Evolutionary conservation across 2,329 filamentous ascomycete genomes (phyloP).

Genomic region (Alternaria conjuncta): DNA sequence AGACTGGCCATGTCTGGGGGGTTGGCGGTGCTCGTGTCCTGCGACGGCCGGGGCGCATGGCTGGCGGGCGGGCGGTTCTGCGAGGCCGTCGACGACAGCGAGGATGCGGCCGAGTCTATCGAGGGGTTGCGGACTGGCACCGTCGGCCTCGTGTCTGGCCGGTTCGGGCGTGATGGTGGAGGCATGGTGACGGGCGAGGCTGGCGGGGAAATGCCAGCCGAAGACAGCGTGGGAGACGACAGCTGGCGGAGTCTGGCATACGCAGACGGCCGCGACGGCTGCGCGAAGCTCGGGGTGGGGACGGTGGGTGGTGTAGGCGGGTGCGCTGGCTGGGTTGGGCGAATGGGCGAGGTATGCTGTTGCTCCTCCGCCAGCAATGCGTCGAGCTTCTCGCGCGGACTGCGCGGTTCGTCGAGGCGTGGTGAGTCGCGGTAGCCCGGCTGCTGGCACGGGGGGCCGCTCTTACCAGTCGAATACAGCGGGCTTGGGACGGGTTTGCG

Average conservation of each 20-base stretch:
- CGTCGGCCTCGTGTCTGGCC: slow-evolving; percentile 39
- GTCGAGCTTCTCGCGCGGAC: slow-evolving; percentile 49
- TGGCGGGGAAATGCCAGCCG: slow-evolving; percentile 41
- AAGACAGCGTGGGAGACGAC: slow-evolving; percentile 44
- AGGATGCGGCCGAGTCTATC: slow-evolving; percentile 90
- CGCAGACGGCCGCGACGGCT: slow-evolving; percentile 32
- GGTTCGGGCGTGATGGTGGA: slow-evolving; percentile 43
- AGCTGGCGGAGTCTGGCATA: slow-evolving; percentile 45
- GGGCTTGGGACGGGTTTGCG: slow-evolving; percentile 39
- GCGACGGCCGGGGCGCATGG: slow-evolving; percentile 63
- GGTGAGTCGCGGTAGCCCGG: slow-evolving; percentile 39
- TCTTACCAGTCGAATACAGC: slow-evolving; percentile 25
- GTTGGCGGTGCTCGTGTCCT: slow-evolving; percentile 59
- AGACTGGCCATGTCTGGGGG: slow-evolving; percentile 79
- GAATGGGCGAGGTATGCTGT: slow-evolving; percentile 22
- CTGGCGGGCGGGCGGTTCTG: slow-evolving; percentile 63
- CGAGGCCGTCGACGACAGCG: slow-evolving; percentile 51
- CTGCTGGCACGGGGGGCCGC: slow-evolving; percentile 17
- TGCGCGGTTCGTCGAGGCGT: slow-evolving; percentile 46
- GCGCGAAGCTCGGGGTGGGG: slow-evolving; percentile 20
- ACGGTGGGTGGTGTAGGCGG: slow-evolving; percentile 13
- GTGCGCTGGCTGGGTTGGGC: slow-evolving; percentile 18
- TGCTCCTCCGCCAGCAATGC: slow-evolving; percentile 46
- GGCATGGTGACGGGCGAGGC: slow-evolving; percentile 47
- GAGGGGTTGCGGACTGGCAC: slow-evolving; percentile 75